Evolutionary conservation across 1,284 basidiomycete genomes (phyloP).

Genomic region (Melampsora larici-populina): DNA sequence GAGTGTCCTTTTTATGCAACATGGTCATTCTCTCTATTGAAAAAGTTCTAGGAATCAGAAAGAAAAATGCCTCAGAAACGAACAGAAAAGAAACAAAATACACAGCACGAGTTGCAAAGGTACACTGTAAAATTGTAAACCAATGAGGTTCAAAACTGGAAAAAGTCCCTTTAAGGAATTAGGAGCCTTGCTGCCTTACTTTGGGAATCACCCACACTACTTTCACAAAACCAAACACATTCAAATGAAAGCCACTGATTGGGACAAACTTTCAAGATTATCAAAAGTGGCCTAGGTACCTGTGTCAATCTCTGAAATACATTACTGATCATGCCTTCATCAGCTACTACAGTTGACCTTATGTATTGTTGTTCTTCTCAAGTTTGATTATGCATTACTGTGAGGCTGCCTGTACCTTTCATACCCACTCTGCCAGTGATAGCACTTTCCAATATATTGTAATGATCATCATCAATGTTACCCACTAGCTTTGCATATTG

Average conservation of each 20-base stretch:
- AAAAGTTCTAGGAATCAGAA: too few relatives aligned
- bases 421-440: constrained; percentile 64
- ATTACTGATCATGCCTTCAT: constrained; percentile 73
- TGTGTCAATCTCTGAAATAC: constrained; percentile 79
- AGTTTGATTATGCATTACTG: constrained; percentile 67
- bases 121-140: too few relatives aligned
- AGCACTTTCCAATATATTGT: constrained; percentile 71
- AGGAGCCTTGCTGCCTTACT: background rate
- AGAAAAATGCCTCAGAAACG: too few relatives aligned
- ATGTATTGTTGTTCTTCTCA: constrained; percentile 73
- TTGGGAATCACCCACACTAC: background rate
- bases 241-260: constrained; percentile 51
- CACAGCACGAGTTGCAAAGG: too few relatives aligned
- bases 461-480: constrained; percentile 76
- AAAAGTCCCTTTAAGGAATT: background rate
- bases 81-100: too few relatives aligned
- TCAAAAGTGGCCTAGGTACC: constrained; percentile 68
- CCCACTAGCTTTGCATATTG: constrained; percentile 81
- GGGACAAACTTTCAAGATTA: constrained; percentile 67
- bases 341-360: constrained; percentile 70
- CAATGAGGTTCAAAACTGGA: too few relatives aligned
- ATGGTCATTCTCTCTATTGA: too few relatives aligned
- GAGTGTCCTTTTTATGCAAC: too few relatives aligned
- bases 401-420: constrained; percentile 67
- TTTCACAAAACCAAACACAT: constrained; percentile 69